phyloP scores from a whole-genome alignment of 1,139 yeast genomes.

The Geotrichum phurueaensis region DNA sequence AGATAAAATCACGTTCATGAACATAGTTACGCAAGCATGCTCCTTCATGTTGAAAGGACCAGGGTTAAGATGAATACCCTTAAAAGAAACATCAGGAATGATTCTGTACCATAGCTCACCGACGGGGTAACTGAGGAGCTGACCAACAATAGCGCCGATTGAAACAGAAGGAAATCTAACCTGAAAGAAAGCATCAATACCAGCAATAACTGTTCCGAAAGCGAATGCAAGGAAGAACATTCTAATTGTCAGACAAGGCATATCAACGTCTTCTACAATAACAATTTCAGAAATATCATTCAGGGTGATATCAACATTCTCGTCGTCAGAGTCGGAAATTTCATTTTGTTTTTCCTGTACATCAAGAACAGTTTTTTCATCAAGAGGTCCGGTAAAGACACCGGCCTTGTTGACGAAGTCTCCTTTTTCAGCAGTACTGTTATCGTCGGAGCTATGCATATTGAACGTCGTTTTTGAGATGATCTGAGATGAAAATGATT shows the following conservation, averaged over 20 bases:
- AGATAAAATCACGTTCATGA: slow-evolving; percentile 44
- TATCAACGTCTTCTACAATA: background rate
- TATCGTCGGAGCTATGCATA: background rate
- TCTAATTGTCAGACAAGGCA: slow-evolving; percentile 24
- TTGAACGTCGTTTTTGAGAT: background rate
- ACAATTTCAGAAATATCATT: slow-evolving; percentile 9
- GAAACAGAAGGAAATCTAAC: slow-evolving; percentile 45
- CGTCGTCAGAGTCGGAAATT: background rate
- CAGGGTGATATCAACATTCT: slow-evolving; percentile 3
- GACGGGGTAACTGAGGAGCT: slow-evolving; percentile 47
- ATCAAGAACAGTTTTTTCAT: background rate
- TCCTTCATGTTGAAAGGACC: slow-evolving; percentile 51
- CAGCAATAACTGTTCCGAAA: slow-evolving; percentile 40
- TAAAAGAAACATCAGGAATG: slow-evolving; percentile 35
- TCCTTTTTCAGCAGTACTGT: background rate
- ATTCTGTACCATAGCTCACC: slow-evolving; percentile 41
- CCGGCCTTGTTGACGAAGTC: background rate
- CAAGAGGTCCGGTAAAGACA: background rate
- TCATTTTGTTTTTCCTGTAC: background rate
- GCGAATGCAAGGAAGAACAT: slow-evolving; percentile 37
- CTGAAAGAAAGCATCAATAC: slow-evolving; percentile 46
- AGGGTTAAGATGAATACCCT: slow-evolving; percentile 36
- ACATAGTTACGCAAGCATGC: slow-evolving; percentile 48
- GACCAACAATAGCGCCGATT: slow-evolving; percentile 45
- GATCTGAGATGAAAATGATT: background rate